Percentiles rank a stretch among this genome's conserved stretches.
Evolutionary conservation across 768 basidiomycete species (phyloP).

Genomic region (Strobilomyces echinocephalus): DNA sequence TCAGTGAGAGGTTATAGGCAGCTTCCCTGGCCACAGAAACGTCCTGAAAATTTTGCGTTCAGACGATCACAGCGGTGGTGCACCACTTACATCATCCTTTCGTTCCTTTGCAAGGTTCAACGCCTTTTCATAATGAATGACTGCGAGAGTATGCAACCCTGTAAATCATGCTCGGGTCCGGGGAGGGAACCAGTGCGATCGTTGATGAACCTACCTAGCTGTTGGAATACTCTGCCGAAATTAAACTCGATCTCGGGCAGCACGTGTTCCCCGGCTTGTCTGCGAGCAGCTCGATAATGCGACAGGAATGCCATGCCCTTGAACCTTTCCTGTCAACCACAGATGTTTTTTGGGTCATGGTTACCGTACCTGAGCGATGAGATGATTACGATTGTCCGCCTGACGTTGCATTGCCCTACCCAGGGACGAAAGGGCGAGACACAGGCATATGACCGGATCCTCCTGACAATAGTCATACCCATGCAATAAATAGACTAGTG

Average conservation of each 20-base stretch:
- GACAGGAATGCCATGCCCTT: conserved; percentile 83
- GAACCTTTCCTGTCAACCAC: not conserved
- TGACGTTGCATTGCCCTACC: conserved; percentile 92
- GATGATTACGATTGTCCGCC: conserved; percentile 88
- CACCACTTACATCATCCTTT: conserved; percentile 1
- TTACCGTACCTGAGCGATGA: conserved; percentile 38
- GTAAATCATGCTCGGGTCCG: not conserved
- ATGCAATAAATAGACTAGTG: conserved; percentile 72
- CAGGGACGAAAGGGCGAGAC: conserved; percentile 77
- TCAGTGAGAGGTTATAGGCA: conserved; percentile 63
- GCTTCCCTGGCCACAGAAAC: conserved; percentile 11
- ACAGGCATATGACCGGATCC: conserved; percentile 82
- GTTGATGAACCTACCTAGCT: not conserved
- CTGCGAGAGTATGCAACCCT: conserved; percentile 82
- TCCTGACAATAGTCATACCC: conserved; percentile 81
- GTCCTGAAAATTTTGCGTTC: not conserved
- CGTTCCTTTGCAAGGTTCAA: conserved; percentile 53
- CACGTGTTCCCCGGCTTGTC: conserved; percentile 33
- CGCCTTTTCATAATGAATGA: conserved; percentile 77
- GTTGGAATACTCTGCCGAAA: conserved; percentile 78
- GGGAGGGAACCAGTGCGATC: not conserved
- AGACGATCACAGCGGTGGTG: not conserved
- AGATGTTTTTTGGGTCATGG: not conserved
- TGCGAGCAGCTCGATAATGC: conserved; percentile 68
- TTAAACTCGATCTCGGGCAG: conserved; percentile 87